Evolutionary conservation across 768 basidiomycete species (phyloP).

Genomic region (Rhizopogon rudus): DNA sequence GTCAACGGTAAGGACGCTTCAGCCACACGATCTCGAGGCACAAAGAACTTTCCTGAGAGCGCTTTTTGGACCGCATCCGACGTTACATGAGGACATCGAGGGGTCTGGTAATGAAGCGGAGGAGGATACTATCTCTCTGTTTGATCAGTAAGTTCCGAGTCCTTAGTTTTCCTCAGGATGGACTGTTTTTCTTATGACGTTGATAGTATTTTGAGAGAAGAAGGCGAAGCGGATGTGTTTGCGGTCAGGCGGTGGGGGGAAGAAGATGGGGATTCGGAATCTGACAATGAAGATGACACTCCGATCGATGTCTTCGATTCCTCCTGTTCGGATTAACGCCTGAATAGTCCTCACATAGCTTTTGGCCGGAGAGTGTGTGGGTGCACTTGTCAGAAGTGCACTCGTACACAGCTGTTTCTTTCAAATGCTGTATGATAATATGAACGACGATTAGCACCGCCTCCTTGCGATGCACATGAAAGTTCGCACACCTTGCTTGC

Average conservation of each 20-base stretch:
- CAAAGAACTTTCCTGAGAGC: slow-evolving; percentile 34
- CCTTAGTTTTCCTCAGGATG: background rate
- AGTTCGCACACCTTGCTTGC: no score
- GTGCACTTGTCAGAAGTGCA: no score
- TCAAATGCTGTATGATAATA: no score
- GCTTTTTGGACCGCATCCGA: slow-evolving; percentile 22
- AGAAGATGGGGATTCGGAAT: slow-evolving; percentile 22
- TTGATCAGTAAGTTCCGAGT: slow-evolving; percentile 57
- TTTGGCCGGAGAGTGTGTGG: no score
- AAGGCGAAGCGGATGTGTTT: slow-evolving; percentile 57
- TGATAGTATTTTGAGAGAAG: slow-evolving; percentile 52
- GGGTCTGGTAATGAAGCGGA: slow-evolving; percentile 37
- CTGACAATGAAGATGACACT: background rate
- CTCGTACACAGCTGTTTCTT: no score
- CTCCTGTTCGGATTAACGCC: background rate
- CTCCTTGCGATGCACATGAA: no score
- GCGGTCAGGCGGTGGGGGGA: slow-evolving; percentile 33
- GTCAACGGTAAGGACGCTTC: slow-evolving; percentile 41
- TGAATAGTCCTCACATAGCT: no score
- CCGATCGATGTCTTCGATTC: background rate
- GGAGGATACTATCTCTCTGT: slow-evolving; percentile 51
- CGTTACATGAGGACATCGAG: slow-evolving; percentile 21
- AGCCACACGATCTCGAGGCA: slow-evolving; percentile 30
- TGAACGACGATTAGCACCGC: no score
- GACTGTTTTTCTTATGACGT: slow-evolving; percentile 5